Evolutionary conservation across 2,329 filamentous ascomycete species (phyloP), one percentile per base, ranked within the genome.

Genomic region (Fusarium camptoceras): DNA sequence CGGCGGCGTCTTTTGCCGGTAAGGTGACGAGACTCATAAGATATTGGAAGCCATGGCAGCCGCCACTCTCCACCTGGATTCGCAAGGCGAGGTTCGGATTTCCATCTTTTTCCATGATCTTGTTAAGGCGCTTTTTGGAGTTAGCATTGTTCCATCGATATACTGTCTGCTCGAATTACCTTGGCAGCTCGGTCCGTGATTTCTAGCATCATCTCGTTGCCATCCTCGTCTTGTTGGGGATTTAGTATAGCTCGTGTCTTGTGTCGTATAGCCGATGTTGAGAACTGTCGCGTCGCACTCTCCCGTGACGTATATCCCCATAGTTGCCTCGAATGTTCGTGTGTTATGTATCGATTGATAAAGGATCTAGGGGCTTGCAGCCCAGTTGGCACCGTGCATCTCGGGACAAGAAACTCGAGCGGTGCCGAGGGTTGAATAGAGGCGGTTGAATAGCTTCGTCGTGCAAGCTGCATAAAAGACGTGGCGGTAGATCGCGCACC

Each of bases 31-130:
- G 86, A 18, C 91, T 93, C 93, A 99, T 97, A 48, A 97, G 83
- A 78, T 99, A 99, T 79, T 99, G 96, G 80, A 99, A 99, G 51
- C 96, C 96, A 81, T 99, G 96, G 80, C 96, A 99, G 59, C 96
- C 96, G 69, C 96, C 96, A 59, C 92, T 94, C 77, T 97, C 94
- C 62, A 99, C 94, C 66, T 92, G 91, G 71, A 99, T 92, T 55
- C 95, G 92, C n/a, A 99, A 87, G 25, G 94, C 93, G 31, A 97
- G 88, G 75, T 92, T 85, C 4, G 93, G 93, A 78, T 97, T 97
- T 20, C 79, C 76, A 75, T 92, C 90, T 73, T 89, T 88, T 39
- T 81, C 77, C 86, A 93, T 94, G 68, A 96, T 97, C 71, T 93
- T 87, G 61, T 88, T 86, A 31, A 98, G 88, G 37, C 94, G 92